These are phyloP conservation scores for Alternaria dauci DNA, from an alignment of 2,329 filamentous ascomycete species.

Conservation along the genomic window DNA sequence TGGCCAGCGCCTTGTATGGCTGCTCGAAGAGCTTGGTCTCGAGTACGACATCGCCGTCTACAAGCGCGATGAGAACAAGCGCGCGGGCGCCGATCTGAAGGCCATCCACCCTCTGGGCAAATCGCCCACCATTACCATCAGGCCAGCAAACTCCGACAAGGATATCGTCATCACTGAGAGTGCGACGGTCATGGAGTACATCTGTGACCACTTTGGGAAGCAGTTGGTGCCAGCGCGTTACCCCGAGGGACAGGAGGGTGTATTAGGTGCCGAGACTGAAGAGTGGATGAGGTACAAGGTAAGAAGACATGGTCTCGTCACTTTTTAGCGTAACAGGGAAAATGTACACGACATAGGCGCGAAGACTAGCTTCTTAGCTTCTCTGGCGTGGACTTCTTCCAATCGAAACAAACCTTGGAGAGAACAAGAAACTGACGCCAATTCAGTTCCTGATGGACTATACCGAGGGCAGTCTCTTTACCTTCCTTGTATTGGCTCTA, in stretches of 20 bases:
- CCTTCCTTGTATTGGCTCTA: slow-evolving; percentile 69
- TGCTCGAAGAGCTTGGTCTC: slow-evolving; percentile 82
- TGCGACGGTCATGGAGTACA: slow-evolving; percentile 80
- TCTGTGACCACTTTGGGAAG: slow-evolving; percentile 71
- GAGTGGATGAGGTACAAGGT: slow-evolving; percentile 66
- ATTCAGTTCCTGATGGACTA: slow-evolving; percentile 71
- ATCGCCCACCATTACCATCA: slow-evolving; percentile 78
- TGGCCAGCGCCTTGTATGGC: slow-evolving; percentile 83
- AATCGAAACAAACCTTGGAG: neutral
- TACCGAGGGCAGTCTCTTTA: slow-evolving; percentile 84
- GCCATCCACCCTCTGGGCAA: slow-evolving; percentile 87
- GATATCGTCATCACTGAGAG: slow-evolving; percentile 80
- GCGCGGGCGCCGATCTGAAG: slow-evolving; percentile 80
- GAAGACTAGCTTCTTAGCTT: neutral
- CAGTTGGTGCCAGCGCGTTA: slow-evolving; percentile 63
- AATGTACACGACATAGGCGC: neutral
- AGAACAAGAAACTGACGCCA: slow-evolving; percentile 43
- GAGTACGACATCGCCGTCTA: slow-evolving; percentile 82
- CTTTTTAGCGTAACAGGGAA: neutral
- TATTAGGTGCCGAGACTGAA: slow-evolving; percentile 66
- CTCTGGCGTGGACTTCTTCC: neutral
- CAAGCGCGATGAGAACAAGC: slow-evolving; percentile 69
- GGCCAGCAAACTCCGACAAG: slow-evolving; percentile 55
- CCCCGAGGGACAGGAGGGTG: slow-evolving; percentile 61
- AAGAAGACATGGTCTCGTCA: slow-evolving; percentile 18